Evolutionary conservation across 768 basidiomycete species (phyloP).

Genomic region (Rhodocollybia butyracea): DNA sequence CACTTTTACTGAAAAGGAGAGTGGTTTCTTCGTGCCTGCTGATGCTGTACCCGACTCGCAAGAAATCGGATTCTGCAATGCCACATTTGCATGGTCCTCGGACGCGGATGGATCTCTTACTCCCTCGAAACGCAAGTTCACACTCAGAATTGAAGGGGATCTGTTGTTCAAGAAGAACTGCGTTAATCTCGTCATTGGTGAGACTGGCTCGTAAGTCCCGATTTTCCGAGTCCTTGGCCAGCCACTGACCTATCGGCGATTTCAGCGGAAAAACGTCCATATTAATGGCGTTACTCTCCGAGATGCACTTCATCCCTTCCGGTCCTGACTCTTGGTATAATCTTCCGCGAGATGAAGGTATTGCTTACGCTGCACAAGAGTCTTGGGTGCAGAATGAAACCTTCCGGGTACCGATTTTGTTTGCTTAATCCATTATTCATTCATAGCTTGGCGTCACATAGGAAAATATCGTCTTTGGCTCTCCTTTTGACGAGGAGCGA

Average conservation of each 20-base stretch:
- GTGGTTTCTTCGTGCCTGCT: slow-evolving; percentile 10
- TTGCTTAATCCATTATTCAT: neutral
- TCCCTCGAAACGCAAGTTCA: slow-evolving; percentile 44
- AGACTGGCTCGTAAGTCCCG: slow-evolving; percentile 54
- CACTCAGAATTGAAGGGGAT: slow-evolving; percentile 49
- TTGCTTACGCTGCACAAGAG: slow-evolving; percentile 82
- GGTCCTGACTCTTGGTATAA: slow-evolving; percentile 60
- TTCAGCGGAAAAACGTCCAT: slow-evolving; percentile 69
- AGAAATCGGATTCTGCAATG: slow-evolving; percentile 50
- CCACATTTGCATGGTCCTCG: slow-evolving; percentile 54
- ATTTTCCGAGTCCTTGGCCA: neutral
- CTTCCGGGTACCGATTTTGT: slow-evolving; percentile 41
- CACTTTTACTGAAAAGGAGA: slow-evolving; percentile 24
- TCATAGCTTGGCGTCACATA: too few species aligned
- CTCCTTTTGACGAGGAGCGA: slow-evolving; percentile 68
- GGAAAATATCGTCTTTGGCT: slow-evolving; percentile 83
- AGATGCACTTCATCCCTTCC: slow-evolving; percentile 61
- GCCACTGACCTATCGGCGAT: too few species aligned
- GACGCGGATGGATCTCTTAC: slow-evolving; percentile 33
- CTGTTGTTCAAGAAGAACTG: slow-evolving; percentile 48
- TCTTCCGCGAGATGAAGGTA: slow-evolving; percentile 63
- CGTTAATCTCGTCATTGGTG: slow-evolving; percentile 59
- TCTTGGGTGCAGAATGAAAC: slow-evolving; percentile 85
- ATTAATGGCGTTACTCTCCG: slow-evolving; percentile 63
- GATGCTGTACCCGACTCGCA: slow-evolving; percentile 16